Percentiles rank a stretch among this genome's conserved stretches.
phyloP scores from a whole-genome alignment of 495 filamentous ascomycete species.

The Pyrenopolyporus hunteri region DNA sequence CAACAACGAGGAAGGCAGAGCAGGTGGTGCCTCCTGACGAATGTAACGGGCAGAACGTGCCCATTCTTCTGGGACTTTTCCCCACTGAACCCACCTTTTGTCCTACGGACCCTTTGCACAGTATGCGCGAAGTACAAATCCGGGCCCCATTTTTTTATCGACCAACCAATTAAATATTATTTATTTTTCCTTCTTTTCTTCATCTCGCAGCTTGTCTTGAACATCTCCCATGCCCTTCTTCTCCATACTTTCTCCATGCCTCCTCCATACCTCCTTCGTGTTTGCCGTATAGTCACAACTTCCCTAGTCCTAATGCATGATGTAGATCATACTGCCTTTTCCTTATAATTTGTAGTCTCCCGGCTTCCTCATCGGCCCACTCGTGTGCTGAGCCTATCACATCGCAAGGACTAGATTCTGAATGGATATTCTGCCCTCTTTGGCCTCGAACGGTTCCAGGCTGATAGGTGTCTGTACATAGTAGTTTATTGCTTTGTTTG shows the following conservation, averaged over 20 bases:
- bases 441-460: background rate
- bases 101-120: conserved; percentile 1
- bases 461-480: background rate
- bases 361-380: background rate
- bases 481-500: background rate
- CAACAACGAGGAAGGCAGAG: too few relatives aligned
- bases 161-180: conserved; percentile 20
- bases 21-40: too few relatives aligned
- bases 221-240: background rate
- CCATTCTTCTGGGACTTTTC: conserved; percentile 3
- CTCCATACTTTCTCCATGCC: background rate
- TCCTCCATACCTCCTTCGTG: background rate
- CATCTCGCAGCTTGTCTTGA: conserved; percentile 17
- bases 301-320: conserved; percentile 12
- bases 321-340: conserved; percentile 15
- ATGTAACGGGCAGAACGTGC: too few relatives aligned
- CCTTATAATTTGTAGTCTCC: conserved; percentile 4
- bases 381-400: background rate
- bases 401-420: background rate
- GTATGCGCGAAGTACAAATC: conserved; percentile 3
- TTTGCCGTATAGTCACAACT: background rate
- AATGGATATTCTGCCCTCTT: background rate
- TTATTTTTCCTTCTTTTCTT: conserved; percentile 11
- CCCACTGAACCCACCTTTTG: conserved; percentile 4
- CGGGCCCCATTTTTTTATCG: background rate